Evolutionary conservation across 2,329 filamentous ascomycete species (phyloP), one percentile per base, ranked within the genome.

Genomic region (Aspergillus pseudonomiae): DNA sequence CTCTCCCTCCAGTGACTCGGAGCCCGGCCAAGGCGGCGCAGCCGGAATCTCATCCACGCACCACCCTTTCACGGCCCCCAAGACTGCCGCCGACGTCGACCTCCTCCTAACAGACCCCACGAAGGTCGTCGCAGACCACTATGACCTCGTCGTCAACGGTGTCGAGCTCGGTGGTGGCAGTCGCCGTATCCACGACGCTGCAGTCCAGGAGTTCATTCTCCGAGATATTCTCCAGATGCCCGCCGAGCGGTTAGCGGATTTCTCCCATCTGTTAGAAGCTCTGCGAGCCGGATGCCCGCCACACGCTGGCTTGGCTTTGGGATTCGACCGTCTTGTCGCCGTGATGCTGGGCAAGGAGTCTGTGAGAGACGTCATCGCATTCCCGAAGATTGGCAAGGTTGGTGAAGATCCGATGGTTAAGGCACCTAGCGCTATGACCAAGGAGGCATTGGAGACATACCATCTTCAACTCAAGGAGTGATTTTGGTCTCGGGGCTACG

Each of bases 91-190:
- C 5, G 94, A 98, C 74, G 85, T 96, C 19, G 89, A 93, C 45
- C 79, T 92, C 0, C 86, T 98, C 1, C 82, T 88, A 43, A 88
- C 84, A 0, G 84, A 93, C 46, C 94, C 95, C 0, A 83, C 93
- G 0, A 79, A 84, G 54, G 93, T 88, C 1, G 87, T 85, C 69
- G 96, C 91, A 4, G 94, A 96, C 71, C 94, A 97, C 75, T 99
- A 97, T 79, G 95, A 99, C 71, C 88, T 99, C 16, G 94, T 99
- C 0, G 87, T 98, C 70, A 99, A 99, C 75, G 95, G 95, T 4
- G 88, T 97, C 6, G 95, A 99, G 78, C 86, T 99, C 1, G 95
- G 95, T 30, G 95, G 95, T 12, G 96, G 95, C 39, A 96, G 92
- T 76, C 88, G 93, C 16, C 92, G 95, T 84, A 97, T 98, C 62